Evolutionary conservation across 345 rosid genomes (phyloP), one percentile per base, ranked within the genome.

Genomic region (Viola odorata): DNA sequence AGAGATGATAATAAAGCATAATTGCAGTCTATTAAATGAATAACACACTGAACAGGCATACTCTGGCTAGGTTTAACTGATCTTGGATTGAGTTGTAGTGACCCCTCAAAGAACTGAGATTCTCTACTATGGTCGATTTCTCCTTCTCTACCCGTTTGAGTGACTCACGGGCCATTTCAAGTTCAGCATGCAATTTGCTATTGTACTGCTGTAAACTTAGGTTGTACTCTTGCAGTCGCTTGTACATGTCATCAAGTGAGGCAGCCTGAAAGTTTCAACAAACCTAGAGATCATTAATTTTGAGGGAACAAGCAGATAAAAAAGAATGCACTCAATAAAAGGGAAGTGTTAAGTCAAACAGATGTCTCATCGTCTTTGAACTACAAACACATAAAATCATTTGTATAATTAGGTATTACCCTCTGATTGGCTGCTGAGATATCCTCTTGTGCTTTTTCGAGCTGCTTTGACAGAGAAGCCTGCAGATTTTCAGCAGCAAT

Each of bases 61-160:
- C 97, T 70, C 91, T 78, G 64, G 87, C 86, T 16, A 71, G 65
- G 45, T 79, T 73, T 49, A 94, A 71, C 52, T 94, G 97, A 52
- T 90, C 92, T 71, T 94, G 97, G 69, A 94, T 52, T 45, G 91
- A 82, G 61, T 67, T 90, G 58, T 80, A 81, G 77, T 88, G 99
- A 66, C 92, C 91, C 69, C 99, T 81, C 68, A 90, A 65, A 45
- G 85, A 75, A 73, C 91, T 82, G 23, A 88, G 97, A 58, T 83
- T 94, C 81, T 88, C 91, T 48, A 94, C 74, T 56, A 90, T 81
- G 37, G 87, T 83, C 41, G 78, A 55, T 71, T 94, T 94, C 73
- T 94, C 97, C 54, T 80, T 86, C 61, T 90, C 96, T 41, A 86
- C 81, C 45, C 85, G 84, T 63, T 72, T 81, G 32, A 81, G 78